These are phyloP conservation scores for Candida ascalaphidarum DNA, from an alignment of 805 yeast genomes.

Conservation along the genomic window DNA sequence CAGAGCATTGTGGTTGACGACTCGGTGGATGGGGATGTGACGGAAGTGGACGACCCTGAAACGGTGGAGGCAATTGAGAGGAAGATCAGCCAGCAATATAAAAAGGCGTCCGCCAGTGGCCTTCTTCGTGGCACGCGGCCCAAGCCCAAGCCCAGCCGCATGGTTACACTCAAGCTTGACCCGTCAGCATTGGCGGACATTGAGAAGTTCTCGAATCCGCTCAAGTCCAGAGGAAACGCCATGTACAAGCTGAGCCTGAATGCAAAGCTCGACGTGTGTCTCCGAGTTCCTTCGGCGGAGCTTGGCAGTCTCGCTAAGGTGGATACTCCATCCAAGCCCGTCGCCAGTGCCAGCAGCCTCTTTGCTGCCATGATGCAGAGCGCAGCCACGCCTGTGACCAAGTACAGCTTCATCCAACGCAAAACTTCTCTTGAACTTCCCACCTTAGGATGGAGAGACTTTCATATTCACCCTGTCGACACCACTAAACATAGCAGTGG, in stretches of 20 bases:
- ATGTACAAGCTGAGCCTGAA: slow-evolving; percentile 5
- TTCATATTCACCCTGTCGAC: too few species aligned
- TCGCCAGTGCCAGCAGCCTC: slow-evolving; percentile 8
- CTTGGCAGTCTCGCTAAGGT: slow-evolving; percentile 4
- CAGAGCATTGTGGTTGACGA: too few species aligned
- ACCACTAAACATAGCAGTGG: too few species aligned
- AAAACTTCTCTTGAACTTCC: too few species aligned
- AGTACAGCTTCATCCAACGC: background rate
- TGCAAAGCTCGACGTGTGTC: slow-evolving; percentile 6
- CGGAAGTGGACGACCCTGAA: too few species aligned
- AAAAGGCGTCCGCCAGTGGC: too few species aligned
- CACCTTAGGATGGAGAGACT: too few species aligned
- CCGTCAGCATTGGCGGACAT: slow-evolving; percentile 16
- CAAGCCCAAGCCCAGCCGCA: slow-evolving; percentile 7
- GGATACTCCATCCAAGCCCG: slow-evolving; percentile 5
- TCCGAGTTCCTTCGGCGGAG: slow-evolving; percentile 3
- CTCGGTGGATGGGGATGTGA: too few species aligned
- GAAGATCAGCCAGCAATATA: too few species aligned
- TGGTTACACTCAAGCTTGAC: slow-evolving; percentile 10
- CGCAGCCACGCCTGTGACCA: slow-evolving; percentile 13
- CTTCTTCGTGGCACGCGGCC: too few species aligned
- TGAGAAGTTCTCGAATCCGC: slow-evolving; percentile 18
- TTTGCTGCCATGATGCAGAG: slow-evolving; percentile 34
- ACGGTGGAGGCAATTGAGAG: too few species aligned
- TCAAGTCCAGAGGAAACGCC: slow-evolving; percentile 16